Conservation (phyloP, 768 basidiomycete species). For the Lactifluus subvellereus region DNA sequence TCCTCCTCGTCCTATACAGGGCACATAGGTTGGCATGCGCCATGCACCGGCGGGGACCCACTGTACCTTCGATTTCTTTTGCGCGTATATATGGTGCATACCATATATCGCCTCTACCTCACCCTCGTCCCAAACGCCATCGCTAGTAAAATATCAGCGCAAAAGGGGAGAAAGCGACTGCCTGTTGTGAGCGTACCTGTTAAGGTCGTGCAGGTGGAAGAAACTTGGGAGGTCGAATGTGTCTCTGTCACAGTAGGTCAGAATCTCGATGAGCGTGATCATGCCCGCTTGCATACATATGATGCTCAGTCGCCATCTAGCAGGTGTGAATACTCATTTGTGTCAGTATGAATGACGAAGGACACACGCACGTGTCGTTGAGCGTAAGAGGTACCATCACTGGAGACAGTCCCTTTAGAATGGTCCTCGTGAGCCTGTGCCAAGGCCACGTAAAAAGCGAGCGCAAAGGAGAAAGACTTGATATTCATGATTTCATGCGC, state of each 20-base stretch:
- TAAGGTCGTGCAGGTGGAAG: conserved; percentile 92
- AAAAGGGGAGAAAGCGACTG: conserved; percentile 3
- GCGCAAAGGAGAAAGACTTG: conserved; percentile 10
- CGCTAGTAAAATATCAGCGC: conserved; percentile 36
- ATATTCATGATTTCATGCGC: conserved; percentile 10
- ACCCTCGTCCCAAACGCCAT: conserved; percentile 75
- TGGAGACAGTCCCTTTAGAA: conserved; percentile 6
- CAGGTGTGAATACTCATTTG: neutral
- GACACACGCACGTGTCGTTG: conserved; percentile 73
- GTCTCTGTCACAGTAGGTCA: conserved; percentile 45
- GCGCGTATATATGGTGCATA: conserved; percentile 85
- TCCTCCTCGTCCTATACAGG: conserved; percentile 58
- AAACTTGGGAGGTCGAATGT: conserved; percentile 82
- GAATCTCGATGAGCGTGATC: neutral
- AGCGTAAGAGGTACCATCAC: conserved; percentile 52
- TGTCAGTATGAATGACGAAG: neutral
- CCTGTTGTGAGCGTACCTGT: conserved; percentile 46
- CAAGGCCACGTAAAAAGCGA: conserved; percentile 7
- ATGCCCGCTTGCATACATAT: conserved; percentile 48
- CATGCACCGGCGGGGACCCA: neutral
- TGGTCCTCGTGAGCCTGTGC: conserved; percentile 50
- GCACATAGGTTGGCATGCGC: neutral
- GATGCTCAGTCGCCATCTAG: conserved; percentile 87
- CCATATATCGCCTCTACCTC: conserved; percentile 97
- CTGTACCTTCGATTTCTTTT: conserved; percentile 67